These are phyloP conservation scores for Pugionium cornutum DNA, from an alignment of 345 rosid genomes.

Conservation along the genomic window DNA sequence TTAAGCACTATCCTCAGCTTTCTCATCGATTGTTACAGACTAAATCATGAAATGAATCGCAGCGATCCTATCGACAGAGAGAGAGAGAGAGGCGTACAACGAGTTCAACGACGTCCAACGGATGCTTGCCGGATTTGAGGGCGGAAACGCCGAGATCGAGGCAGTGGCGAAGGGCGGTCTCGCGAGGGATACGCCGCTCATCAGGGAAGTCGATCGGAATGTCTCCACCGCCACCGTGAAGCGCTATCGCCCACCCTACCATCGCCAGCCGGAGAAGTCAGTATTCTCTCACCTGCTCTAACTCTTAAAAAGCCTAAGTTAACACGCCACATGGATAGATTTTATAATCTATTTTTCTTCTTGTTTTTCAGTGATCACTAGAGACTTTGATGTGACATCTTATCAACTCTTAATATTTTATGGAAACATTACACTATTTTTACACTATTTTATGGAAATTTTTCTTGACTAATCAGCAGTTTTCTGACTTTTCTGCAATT, in stretches of 20 bases:
- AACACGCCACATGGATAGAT: too few species aligned
- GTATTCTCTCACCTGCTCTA: background rate
- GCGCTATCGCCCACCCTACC: slow-evolving; percentile 92
- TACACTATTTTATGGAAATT: too few species aligned
- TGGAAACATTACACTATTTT: background rate
- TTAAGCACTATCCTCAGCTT: background rate
- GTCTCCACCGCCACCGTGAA: slow-evolving; percentile 93
- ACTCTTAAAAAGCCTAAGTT: background rate
- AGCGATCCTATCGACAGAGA: background rate
- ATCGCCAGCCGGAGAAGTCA: slow-evolving; percentile 6
- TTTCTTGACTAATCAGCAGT: too few species aligned
- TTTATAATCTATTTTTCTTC: background rate
- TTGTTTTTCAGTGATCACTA: background rate
- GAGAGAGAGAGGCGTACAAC: slow-evolving; percentile 54
- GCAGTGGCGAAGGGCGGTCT: slow-evolving; percentile 81
- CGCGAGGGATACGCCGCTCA: slow-evolving; percentile 74
- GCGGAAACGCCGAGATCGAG: slow-evolving; percentile 78
- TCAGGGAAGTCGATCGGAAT: slow-evolving; percentile 52
- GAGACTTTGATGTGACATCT: background rate
- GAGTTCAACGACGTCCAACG: slow-evolving; percentile 88
- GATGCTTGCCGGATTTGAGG: slow-evolving; percentile 61
- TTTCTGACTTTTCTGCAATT: background rate
- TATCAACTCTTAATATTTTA: too few species aligned
- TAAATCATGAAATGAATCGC: slow-evolving; percentile 1
- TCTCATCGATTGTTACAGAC: background rate